Percentiles rank a stretch among this genome's conserved stretches.
Conservation (phyloP, 805 yeast genomes). For the Myxozyma vanderwaltii region DNA sequence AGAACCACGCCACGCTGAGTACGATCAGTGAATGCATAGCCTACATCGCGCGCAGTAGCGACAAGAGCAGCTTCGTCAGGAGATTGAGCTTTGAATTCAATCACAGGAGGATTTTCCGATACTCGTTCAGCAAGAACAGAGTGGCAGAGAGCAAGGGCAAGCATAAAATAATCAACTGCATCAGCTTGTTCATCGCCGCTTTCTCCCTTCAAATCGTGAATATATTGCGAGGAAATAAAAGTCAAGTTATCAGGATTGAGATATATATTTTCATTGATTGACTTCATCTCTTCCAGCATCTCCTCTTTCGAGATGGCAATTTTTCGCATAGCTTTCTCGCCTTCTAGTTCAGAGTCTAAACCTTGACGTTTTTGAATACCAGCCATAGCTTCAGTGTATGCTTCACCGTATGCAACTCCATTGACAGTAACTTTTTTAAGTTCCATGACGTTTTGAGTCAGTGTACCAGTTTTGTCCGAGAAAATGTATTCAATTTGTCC, state of each 20-base stretch:
- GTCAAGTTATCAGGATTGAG: conserved; percentile 56
- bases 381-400: conserved; percentile 76
- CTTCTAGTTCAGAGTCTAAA: conserved; percentile 56
- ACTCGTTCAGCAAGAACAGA: conserved; percentile 68
- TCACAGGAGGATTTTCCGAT: conserved; percentile 41
- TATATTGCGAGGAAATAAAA: conserved; percentile 62
- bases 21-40: conserved; percentile 61
- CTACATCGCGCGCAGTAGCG: conserved; percentile 72
- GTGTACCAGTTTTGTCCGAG: conserved; percentile 82
- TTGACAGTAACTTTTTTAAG: conserved; percentile 73
- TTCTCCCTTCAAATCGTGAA: conserved; percentile 52
- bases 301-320: conserved; percentile 49
- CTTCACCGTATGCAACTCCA: conserved; percentile 68
- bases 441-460: conserved; percentile 83
- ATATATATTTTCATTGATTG: conserved; percentile 50
- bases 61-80: conserved; percentile 85
- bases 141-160: conserved; percentile 71
- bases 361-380: conserved; percentile 72
- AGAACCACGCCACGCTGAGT: conserved; percentile 52
- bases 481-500: conserved; percentile 83
- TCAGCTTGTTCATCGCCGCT: conserved; percentile 48
- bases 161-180: conserved; percentile 61
- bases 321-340: conserved; percentile 45
- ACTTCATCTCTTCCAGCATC: conserved; percentile 53
- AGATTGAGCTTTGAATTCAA: conserved; percentile 72